A percentile compares a stretch with the other conserved stretches of the same genome.
Conservation (phyloP, 2,329 filamentous ascomycete species). For the Furcasterigmium furcatum region DNA sequence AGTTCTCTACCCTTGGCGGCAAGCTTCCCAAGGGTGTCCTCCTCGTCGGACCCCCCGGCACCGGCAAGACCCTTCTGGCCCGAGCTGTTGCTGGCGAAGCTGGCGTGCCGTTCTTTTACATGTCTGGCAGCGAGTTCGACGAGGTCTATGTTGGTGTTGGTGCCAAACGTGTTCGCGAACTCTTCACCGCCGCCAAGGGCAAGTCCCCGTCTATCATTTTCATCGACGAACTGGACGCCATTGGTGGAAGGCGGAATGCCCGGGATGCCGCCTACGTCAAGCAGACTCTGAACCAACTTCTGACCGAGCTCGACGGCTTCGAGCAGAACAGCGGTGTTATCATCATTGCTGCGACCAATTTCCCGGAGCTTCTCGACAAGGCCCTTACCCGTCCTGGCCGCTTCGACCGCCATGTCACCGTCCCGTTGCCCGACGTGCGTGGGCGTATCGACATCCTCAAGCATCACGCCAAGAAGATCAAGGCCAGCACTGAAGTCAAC, state of each 20-base stretch:
- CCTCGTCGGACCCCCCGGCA: constrained; percentile 91
- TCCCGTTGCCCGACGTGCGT: constrained; percentile 87
- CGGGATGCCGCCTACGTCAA: constrained; percentile 93
- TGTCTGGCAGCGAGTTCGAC: constrained; percentile 98
- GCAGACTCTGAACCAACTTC: constrained; percentile 93
- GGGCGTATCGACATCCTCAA: constrained; percentile 90
- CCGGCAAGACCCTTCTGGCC: constrained; percentile 93
- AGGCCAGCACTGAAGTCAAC: constrained; percentile 76
- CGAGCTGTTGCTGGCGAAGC: constrained; percentile 95
- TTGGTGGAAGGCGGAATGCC: constrained; percentile 90
- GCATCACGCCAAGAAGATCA: constrained; percentile 91
- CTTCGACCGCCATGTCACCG: constrained; percentile 89
- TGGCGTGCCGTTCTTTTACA: constrained; percentile 98
- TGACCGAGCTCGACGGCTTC: constrained; percentile 96
- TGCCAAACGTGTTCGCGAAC: constrained; percentile 90
- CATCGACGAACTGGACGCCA: constrained; percentile 91
- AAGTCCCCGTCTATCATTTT: constrained; percentile 94
- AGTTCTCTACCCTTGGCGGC: constrained; percentile 89
- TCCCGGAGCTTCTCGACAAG: constrained; percentile 91
- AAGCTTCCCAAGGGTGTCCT: constrained; percentile 97
- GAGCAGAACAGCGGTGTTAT: constrained; percentile 93
- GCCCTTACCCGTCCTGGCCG: constrained; percentile 94
- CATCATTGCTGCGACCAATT: constrained; percentile 94
- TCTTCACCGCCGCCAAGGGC: constrained; percentile 77
- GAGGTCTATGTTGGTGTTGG: constrained; percentile 97